Percentiles rank a stretch among this genome's conserved stretches.
These are phyloP conservation scores for Ganoderma boninense DNA, from an alignment of 1,284 basidiomycete species.

Conservation along the genomic window DNA sequence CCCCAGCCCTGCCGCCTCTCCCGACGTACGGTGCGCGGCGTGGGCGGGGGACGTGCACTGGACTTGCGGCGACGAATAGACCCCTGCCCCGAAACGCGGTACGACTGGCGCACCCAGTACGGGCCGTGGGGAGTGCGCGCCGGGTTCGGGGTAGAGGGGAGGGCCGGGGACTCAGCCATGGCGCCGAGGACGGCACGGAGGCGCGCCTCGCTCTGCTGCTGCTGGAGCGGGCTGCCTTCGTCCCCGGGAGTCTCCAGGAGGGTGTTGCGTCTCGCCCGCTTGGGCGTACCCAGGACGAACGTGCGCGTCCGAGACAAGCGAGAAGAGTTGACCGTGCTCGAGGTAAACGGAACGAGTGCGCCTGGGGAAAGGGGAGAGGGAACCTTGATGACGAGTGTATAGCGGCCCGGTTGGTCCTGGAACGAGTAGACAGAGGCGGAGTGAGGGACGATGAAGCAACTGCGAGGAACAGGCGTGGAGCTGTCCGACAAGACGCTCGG, in stretches of 20 bases:
- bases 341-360: background rate
- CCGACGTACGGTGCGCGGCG: slow-evolving; percentile 37
- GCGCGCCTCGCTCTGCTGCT: slow-evolving; percentile 28
- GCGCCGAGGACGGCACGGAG: slow-evolving; percentile 35
- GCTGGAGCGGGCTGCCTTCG: slow-evolving; percentile 27
- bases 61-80: slow-evolving; percentile 15
- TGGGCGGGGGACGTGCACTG: slow-evolving; percentile 29
- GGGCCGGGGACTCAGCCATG: slow-evolving; percentile 33
- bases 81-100: slow-evolving; percentile 20
- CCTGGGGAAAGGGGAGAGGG: slow-evolving; percentile 13
- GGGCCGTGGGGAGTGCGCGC: slow-evolving; percentile 28
- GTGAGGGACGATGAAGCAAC: slow-evolving; percentile 22
- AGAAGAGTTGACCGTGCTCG: background rate
- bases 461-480: slow-evolving; percentile 18
- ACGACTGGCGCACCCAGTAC: slow-evolving; percentile 41
- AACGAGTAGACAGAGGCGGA: slow-evolving; percentile 10
- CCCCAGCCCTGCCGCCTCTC: slow-evolving; percentile 44
- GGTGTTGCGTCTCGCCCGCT: background rate
- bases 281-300: slow-evolving; percentile 17
- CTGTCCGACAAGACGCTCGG: slow-evolving; percentile 10
- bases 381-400: slow-evolving; percentile 19
- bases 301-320: slow-evolving; percentile 14
- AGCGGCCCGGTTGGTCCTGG: slow-evolving; percentile 8
- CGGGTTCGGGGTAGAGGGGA: slow-evolving; percentile 22
- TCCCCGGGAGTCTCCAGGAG: slow-evolving; percentile 13